Evolutionary conservation across 495 filamentous ascomycete species (phyloP), one percentile per base, ranked within the genome.

Genomic region (Penicillium subrubescens): DNA sequence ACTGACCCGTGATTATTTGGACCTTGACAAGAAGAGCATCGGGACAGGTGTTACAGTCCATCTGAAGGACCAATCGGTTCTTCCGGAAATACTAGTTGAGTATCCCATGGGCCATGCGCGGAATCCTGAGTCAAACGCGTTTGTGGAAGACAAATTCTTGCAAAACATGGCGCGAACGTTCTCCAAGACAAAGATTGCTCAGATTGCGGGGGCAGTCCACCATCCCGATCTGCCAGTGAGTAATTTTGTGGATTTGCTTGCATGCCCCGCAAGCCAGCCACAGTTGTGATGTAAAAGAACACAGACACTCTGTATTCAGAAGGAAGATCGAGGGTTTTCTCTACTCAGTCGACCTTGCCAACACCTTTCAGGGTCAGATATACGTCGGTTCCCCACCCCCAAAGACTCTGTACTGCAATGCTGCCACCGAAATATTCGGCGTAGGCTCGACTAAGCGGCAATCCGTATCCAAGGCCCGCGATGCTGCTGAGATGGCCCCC

Each of bases 341-440:
- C 29, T 23, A 10, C 57, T 77, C 65, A 75, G 51, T 76, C 73
- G 31, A 90, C 85, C 73, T 82, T 90, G 4, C 92, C 93, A 41
- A 99, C 89, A 12, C 95, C 95, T 73, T 92, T 91, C 68, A 99
- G 71, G 46, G 85, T 90, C 61, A 94, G 65, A 74, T 93, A 94
- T 15, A 94, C 91, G 81, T 94, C 86, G 58, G 89, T 88, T 3
- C 95, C 95, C 95, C 95, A 99, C 15, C 95, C 95, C 83, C 90
- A 97, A 37, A 97, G 73, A 71, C 92, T 97, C 83, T 98, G 95
- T 61, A 99, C 88, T 8, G 86, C 87, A 65, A 99, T 93, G n/a
- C 94, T 92, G 1, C 95, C 95, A 2, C 95, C 95, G 82, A 99
- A 99, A 71, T 98, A 97, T 79, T 99, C 94, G 0, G 95, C 95